These are phyloP conservation scores for Nicotiana paniculata DNA, from an alignment of 257 asterid species.

Conservation along the genomic window DNA sequence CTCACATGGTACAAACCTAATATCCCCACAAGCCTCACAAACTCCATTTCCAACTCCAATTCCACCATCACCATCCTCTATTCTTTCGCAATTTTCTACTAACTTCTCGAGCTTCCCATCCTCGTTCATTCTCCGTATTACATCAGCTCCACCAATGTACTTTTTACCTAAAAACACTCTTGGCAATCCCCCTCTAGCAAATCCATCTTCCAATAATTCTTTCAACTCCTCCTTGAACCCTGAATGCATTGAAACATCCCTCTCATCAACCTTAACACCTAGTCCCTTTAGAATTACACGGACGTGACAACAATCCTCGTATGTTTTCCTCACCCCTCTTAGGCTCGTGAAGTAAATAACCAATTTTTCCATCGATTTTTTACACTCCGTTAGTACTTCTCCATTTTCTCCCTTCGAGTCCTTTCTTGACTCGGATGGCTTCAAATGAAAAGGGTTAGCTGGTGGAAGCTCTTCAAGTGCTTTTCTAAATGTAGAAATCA, in stretches of 20 bases:
- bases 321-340: slow-evolving; percentile 86
- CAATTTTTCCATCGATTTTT: slow-evolving; percentile 29
- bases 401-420: neutral
- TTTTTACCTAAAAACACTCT: slow-evolving; percentile 54
- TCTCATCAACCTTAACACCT: slow-evolving; percentile 71
- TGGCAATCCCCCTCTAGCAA: slow-evolving; percentile 43
- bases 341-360: slow-evolving; percentile 75
- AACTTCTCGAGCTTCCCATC: slow-evolving; percentile 65
- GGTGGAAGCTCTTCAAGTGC: slow-evolving; percentile 81
- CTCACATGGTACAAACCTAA: slow-evolving; percentile 81
- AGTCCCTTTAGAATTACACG: slow-evolving; percentile 59
- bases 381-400: neutral
- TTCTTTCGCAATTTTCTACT: slow-evolving; percentile 53
- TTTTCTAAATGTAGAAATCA: slow-evolving; percentile 55
- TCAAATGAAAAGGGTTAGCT: slow-evolving; percentile 59
- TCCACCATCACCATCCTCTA: slow-evolving; percentile 25
- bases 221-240: slow-evolving; percentile 81
- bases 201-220: slow-evolving; percentile 50
- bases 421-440: slow-evolving; percentile 7
- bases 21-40: slow-evolving; percentile 83
- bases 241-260: slow-evolving; percentile 90
- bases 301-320: slow-evolving; percentile 88
- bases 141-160: slow-evolving; percentile 80
- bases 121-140: slow-evolving; percentile 57
- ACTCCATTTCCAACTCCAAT: slow-evolving; percentile 7